phyloP scores from a whole-genome alignment of 768 basidiomycete species.

The Candolleomyces eurysporus region DNA sequence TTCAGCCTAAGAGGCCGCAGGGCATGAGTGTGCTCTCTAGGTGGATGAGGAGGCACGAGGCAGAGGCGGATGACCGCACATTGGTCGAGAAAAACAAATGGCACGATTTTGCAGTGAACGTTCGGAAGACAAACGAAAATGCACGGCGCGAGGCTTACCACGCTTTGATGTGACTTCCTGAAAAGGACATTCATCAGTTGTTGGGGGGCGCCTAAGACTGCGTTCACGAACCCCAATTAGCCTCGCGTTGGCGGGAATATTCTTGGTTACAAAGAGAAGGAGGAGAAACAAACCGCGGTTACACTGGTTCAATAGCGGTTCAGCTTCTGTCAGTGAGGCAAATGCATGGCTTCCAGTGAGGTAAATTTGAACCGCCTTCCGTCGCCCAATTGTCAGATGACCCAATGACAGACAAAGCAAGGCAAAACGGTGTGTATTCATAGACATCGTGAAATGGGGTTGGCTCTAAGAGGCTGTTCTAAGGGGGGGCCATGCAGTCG shows the following conservation, averaged over 20 bases:
- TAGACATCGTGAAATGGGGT: too few species aligned
- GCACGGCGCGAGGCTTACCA: slow-evolving; percentile 1
- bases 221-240: not conserved
- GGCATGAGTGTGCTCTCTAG: not conserved
- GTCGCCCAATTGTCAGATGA: too few species aligned
- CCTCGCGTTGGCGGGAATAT: not conserved
- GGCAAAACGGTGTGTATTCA: too few species aligned
- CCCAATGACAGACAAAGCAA: too few species aligned
- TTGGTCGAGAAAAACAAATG: not conserved
- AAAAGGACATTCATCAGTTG: not conserved
- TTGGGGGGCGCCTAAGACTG: not conserved
- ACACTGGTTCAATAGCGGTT: not conserved
- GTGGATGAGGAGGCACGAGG: not conserved
- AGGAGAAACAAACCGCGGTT: not conserved
- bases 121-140: not conserved
- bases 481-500: too few species aligned
- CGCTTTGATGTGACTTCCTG: not conserved
- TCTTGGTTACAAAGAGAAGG: not conserved
- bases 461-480: too few species aligned
- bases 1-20: too few species aligned
- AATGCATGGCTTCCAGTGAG: too few species aligned
- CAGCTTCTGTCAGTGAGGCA: not conserved
- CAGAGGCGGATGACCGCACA: not conserved
- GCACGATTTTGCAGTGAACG: not conserved
- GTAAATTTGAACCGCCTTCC: too few species aligned